A percentile compares a stretch with the other conserved stretches of the same genome.
These are phyloP conservation scores for Chrysosporium keratinophilum DNA, from an alignment of 2,329 filamentous ascomycete genomes.

Conservation along the genomic window DNA sequence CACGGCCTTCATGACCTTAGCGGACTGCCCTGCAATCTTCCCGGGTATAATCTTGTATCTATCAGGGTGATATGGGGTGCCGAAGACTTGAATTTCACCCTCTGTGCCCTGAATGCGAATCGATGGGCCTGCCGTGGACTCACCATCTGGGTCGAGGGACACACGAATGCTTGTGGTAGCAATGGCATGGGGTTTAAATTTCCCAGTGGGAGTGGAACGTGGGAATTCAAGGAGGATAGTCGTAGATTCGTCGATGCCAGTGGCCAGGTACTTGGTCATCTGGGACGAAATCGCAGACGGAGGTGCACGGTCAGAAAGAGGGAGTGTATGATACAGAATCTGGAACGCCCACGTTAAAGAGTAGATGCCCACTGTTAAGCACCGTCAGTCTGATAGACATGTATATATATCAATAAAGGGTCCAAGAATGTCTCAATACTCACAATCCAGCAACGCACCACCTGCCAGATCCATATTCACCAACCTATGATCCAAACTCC, in stretches of 20 bases:
- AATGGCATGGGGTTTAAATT: slow-evolving; percentile 56
- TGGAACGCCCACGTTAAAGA: slow-evolving; percentile 86
- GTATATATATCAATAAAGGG: not conserved
- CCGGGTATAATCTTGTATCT: slow-evolving; percentile 54
- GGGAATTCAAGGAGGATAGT: slow-evolving; percentile 69
- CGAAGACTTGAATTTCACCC: slow-evolving; percentile 72
- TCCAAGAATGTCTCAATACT: slow-evolving; percentile 16
- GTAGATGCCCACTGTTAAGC: slow-evolving; percentile 60
- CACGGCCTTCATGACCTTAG: slow-evolving; percentile 24
- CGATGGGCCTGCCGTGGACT: slow-evolving; percentile 51
- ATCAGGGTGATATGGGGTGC: slow-evolving; percentile 59
- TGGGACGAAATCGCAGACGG: slow-evolving; percentile 56
- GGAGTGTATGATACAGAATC: slow-evolving; percentile 70
- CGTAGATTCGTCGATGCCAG: slow-evolving; percentile 68
- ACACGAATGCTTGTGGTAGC: slow-evolving; percentile 57
- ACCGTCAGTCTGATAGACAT: not conserved
- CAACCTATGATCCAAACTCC: slow-evolving; percentile 59
- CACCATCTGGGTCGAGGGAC: slow-evolving; percentile 50
- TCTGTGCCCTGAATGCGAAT: slow-evolving; percentile 71
- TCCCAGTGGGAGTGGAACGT: slow-evolving; percentile 37
- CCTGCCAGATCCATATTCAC: slow-evolving; percentile 74
- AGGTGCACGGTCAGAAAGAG: slow-evolving; percentile 50
- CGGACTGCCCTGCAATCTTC: slow-evolving; percentile 37
- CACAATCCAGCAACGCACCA: slow-evolving; percentile 64
- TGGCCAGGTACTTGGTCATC: slow-evolving; percentile 60